phyloP scores from a whole-genome alignment of 2,329 filamentous ascomycete species.

The Colletotrichum tropicale region DNA sequence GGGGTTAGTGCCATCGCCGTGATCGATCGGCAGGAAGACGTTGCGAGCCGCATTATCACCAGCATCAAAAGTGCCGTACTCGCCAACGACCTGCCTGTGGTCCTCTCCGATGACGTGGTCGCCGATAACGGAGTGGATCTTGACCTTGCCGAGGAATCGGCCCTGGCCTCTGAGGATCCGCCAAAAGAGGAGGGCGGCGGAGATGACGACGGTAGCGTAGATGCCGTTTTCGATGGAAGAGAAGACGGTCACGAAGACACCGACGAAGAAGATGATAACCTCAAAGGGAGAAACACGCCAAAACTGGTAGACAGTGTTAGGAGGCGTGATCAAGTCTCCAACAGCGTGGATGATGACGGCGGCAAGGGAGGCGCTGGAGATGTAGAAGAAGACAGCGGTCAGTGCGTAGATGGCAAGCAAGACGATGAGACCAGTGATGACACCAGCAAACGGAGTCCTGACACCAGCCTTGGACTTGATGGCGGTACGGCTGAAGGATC shows the following conservation, averaged over 20 bases:
- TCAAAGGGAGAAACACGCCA: constrained; percentile 93
- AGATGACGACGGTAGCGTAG: constrained; percentile 82
- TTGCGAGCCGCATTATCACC: constrained; percentile 63
- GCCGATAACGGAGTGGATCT: constrained; percentile 82
- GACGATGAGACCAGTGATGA: constrained; percentile 86
- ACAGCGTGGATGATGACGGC: constrained; percentile 97
- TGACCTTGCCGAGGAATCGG: constrained; percentile 81
- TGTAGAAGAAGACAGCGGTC: constrained; percentile 91
- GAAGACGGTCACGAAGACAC: constrained; percentile 90
- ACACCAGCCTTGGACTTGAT: constrained; percentile 98
- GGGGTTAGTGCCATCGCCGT: constrained; percentile 91
- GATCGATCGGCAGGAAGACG: constrained; percentile 85
- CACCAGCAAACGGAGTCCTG: constrained; percentile 85
- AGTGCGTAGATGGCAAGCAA: constrained; percentile 89
- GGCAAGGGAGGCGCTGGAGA: constrained; percentile 79
- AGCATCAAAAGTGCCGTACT: constrained; percentile 63
- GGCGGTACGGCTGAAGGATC: constrained; percentile 94
- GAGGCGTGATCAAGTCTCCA: constrained; percentile 87
- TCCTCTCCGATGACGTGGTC: constrained; percentile 75
- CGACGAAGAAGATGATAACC: constrained; percentile 89
- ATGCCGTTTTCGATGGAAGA: constrained; percentile 89
- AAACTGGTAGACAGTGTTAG: constrained; percentile 92
- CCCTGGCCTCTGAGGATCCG: constrained; percentile 84
- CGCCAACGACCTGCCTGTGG: constrained; percentile 46
- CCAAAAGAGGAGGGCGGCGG: constrained; percentile 79